Base-by-base conservation (phyloP, 2,329 filamentous ascomycete genomes). In the Bisporella sp. region DNA sequence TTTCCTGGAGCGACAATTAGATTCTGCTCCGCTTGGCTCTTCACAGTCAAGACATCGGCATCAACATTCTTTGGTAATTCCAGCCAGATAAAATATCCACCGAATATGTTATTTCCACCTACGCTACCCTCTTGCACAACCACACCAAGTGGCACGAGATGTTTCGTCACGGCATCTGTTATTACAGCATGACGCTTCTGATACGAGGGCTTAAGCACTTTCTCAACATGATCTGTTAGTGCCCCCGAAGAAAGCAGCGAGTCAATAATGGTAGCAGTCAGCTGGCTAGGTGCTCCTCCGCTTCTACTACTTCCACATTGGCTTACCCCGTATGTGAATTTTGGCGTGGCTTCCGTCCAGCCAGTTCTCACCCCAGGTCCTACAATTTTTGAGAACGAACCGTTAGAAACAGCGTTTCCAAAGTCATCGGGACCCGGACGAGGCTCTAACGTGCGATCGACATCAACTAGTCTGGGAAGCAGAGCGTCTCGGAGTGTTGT, bases 61-160 rank as follows among this genome's bases (percentile, higher is more conserved):
- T 85, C 69, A 3, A 71, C 42, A 49, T 55, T 66, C 1, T 65
- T 55, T 0, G 84, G 82, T 4, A 95, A 66, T 1, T 73, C 75
- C 30, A 95, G 67, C 89, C 89, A 96, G 45, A 95, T 72, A 65
- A 95, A 96, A 65, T 92, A 96, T 0, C 90, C 90, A 0, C 90
- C 90, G 31, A 84, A 85, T 3, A 84, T 71, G 64, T 33, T 71
- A 67, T 49, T 70, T 65, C 1, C 66, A 60, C 49, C 76, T 68
- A 11, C 67, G 66, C 37, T 73, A 52, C 59, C 67, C 58, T 70
- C 65, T 31, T 65, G 62, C 33, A 73, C 64, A 31, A 50, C 64
- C 0, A 87, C 77, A 1, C 84, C 85, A 0, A 87, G 69, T 1
- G 85, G 84, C 0, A 75, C 62, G 1, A 95, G 71, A 45, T 84